A percentile compares a stretch with the other conserved stretches of the same genome.
These are phyloP conservation scores for Beauveria pseudobassiana DNA, from an alignment of 2,329 filamentous ascomycete species.

Conservation along the genomic window DNA sequence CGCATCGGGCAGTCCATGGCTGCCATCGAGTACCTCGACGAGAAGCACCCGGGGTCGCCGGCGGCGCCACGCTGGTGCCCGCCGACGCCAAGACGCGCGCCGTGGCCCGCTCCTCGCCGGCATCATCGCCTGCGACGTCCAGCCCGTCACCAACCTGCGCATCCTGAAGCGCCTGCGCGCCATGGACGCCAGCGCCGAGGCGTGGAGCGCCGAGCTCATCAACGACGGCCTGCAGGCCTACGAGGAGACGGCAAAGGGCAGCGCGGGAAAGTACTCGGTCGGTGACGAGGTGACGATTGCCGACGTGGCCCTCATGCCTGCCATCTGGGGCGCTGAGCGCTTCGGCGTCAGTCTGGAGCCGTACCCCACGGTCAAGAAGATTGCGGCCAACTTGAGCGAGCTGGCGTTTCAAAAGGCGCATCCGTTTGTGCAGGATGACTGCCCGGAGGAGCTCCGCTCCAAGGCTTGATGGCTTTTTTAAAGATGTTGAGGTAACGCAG, in stretches of 20 bases:
- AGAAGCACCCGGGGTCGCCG: conserved; percentile 32
- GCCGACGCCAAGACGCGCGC: conserved; percentile 37
- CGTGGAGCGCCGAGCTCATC: conserved; percentile 46
- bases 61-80: conserved; percentile 35
- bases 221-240: conserved; percentile 48
- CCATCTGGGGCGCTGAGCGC: conserved; percentile 48
- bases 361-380: conserved; percentile 39
- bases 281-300: conserved; percentile 50
- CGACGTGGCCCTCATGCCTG: conserved; percentile 51
- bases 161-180: conserved; percentile 41
- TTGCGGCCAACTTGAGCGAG: conserved; percentile 38
- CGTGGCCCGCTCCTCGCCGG: conserved; percentile 43
- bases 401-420: conserved; percentile 44
- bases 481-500: neutral
- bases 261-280: conserved; percentile 44
- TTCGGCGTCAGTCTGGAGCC: conserved; percentile 43
- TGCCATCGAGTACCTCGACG: conserved; percentile 56
- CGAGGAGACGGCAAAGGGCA: conserved; percentile 33
- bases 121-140: conserved; percentile 50
- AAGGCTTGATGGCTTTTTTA: neutral
- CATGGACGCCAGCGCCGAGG: conserved; percentile 33
- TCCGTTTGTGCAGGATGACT: conserved; percentile 47
- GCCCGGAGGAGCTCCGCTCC: conserved; percentile 25
- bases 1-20: conserved; percentile 50
- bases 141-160: conserved; percentile 52